Percentiles rank a stretch among this genome's conserved stretches.
These are phyloP conservation scores for Phaeosphaeriaceae sp. DNA, from an alignment of 2,329 filamentous ascomycete genomes.

Conservation along the genomic window DNA sequence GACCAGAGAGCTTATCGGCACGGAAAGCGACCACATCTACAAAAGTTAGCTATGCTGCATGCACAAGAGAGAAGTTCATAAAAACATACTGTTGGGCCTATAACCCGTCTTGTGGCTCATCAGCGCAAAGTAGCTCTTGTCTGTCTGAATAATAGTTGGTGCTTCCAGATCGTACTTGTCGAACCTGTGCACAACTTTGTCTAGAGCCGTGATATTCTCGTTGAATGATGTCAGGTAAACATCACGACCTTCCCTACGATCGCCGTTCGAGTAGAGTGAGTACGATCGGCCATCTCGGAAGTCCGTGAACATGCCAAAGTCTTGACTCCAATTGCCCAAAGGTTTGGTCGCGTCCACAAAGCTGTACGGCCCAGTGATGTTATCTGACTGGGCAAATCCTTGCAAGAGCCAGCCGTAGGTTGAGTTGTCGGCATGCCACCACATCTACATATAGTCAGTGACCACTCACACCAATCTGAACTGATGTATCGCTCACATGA, in stretches of 20 bases:
- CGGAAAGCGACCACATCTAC: constrained; percentile 63
- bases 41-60: constrained; percentile 7
- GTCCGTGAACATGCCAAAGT: constrained; percentile 68
- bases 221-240: constrained; percentile 65
- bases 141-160: constrained; percentile 66
- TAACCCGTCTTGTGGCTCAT: constrained; percentile 72
- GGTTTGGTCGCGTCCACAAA: constrained; percentile 63
- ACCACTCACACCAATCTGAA: neutral
- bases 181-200: constrained; percentile 62
- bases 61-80: neutral
- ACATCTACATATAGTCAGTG: constrained; percentile 51
- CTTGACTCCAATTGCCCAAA: constrained; percentile 68
- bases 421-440: constrained; percentile 68
- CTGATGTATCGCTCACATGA: constrained; percentile 52
- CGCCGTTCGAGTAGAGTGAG: constrained; percentile 67
- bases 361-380: constrained; percentile 61
- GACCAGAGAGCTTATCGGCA: constrained; percentile 58
- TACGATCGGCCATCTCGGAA: constrained; percentile 65
- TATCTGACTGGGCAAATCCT: constrained; percentile 62
- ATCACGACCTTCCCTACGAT: constrained; percentile 62
- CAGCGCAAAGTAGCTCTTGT: constrained; percentile 65
- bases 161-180: constrained; percentile 68
- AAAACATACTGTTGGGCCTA: constrained; percentile 59
- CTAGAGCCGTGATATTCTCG: constrained; percentile 58
- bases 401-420: constrained; percentile 64